phyloP scores from a whole-genome alignment of 768 basidiomycete species.

The Sporobolomyces phaffii region DNA sequence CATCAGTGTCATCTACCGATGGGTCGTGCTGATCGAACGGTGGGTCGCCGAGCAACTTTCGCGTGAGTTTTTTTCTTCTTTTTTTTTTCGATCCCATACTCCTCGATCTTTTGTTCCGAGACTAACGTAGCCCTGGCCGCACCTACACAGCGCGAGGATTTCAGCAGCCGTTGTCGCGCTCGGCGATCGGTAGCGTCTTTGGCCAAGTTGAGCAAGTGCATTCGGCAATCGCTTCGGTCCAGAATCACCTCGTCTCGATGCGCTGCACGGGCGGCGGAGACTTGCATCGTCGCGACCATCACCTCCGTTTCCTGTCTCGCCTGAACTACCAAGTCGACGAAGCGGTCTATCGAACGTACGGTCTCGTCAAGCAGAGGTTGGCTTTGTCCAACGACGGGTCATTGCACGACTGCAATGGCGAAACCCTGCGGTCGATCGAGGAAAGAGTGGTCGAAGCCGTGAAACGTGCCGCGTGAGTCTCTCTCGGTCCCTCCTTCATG shows the following conservation, averaged over 20 bases:
- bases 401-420: not conserved
- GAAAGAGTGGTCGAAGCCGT: not conserved
- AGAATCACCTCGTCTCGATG: not conserved
- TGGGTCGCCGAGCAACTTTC: not conserved
- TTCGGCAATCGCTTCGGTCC: not conserved
- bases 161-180: not conserved
- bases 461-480: constrained; percentile 14
- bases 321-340: not conserved
- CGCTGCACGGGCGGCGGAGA: no score
- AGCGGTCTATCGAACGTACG: not conserved
- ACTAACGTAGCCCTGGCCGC: not conserved
- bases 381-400: not conserved
- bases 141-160: not conserved
- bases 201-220: not conserved
- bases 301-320: not conserved
- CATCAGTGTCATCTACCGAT: not conserved
- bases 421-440: constrained; percentile 8
- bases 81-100: not conserved
- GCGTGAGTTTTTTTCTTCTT: not conserved
- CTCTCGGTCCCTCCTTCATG: not conserved
- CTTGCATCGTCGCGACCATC: not conserved
- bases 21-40: not conserved
- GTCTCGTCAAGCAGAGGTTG: not conserved
- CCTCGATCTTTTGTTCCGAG: no score
- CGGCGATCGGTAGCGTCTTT: not conserved